A percentile compares a stretch with the other conserved stretches of the same genome.
These are phyloP conservation scores for Amaranthus palmeri DNA, from an alignment of 148 eudicot genomes.

Conservation along the genomic window DNA sequence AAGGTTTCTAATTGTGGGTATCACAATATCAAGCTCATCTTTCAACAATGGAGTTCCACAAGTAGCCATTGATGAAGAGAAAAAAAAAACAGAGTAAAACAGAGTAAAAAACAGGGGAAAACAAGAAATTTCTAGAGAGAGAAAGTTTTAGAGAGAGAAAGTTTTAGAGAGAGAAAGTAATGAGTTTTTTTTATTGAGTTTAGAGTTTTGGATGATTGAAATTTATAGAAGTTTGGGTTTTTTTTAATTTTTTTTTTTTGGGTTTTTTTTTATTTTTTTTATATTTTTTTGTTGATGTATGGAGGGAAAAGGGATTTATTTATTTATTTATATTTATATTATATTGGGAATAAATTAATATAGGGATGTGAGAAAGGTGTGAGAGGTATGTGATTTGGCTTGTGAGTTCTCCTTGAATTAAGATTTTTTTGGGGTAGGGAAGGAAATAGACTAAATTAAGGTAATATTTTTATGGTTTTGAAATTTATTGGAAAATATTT, in stretches of 20 bases:
- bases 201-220: neutral
- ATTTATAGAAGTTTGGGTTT: constrained; percentile 19
- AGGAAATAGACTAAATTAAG: constrained; percentile 15
- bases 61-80: constrained; percentile 13
- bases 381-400: constrained; percentile 19
- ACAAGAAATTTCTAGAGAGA: neutral
- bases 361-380: constrained; percentile 18
- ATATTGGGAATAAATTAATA: constrained; percentile 2
- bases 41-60: constrained; percentile 32
- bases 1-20: constrained; percentile 61
- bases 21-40: constrained; percentile 64
- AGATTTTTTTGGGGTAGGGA: constrained; percentile 6
- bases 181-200: neutral
- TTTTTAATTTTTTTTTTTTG: neutral
- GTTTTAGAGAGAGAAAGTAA: constrained; percentile 1
- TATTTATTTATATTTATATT: neutral
- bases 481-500: too few species aligned
- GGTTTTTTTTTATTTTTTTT: neutral
- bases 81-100: too few species aligned
- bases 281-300: too few species aligned
- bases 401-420: constrained; percentile 16
- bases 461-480: constrained; percentile 4
- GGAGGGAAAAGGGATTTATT: too few species aligned
- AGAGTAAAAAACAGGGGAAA: neutral
- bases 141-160: constrained; percentile 9